phyloP scores from a whole-genome alignment of 371 early-diverging fungal genomes.

The Mortierella sp. region DNA sequence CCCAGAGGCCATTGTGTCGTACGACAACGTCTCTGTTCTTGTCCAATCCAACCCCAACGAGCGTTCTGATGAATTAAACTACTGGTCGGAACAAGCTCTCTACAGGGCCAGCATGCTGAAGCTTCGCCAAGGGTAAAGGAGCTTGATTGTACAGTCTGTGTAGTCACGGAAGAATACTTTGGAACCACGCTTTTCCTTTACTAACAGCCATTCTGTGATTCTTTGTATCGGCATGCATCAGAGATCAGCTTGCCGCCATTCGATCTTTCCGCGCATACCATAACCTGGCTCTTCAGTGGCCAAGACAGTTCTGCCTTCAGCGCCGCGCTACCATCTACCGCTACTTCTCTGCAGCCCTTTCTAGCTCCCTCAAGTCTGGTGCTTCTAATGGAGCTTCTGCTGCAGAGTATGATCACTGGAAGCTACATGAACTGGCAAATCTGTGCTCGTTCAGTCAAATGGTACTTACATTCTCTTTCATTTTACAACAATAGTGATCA shows the following conservation, averaged over 20 bases:
- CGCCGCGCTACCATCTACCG: constrained; percentile 49
- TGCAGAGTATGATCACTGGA: constrained; percentile 3
- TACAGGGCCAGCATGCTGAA: constrained; percentile 71
- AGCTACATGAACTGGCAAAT: too few species aligned
- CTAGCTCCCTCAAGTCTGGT: constrained; percentile 56
- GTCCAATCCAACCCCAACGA: constrained; percentile 54
- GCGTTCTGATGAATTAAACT: constrained; percentile 60
- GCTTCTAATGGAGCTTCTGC: constrained; percentile 51
- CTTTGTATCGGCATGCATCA: neutral
- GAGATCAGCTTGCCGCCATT: constrained; percentile 47
- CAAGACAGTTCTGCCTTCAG: constrained; percentile 45
- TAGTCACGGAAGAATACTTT: too few species aligned
- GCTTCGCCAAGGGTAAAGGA: constrained; percentile 61
- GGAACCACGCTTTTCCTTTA: too few species aligned
- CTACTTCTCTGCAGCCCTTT: constrained; percentile 51
- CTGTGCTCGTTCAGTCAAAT: too few species aligned
- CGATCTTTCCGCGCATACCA: constrained; percentile 68
- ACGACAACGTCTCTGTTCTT: constrained; percentile 60
- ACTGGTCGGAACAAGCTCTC: constrained; percentile 78
- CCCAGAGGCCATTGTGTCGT: constrained; percentile 59
- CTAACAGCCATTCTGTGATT: neutral
- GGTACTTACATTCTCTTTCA: too few species aligned
- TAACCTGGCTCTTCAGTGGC: constrained; percentile 56
- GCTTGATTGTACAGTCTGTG: neutral
- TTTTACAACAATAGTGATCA: constrained; percentile 21